A percentile compares a stretch with the other conserved stretches of the same genome.
Evolutionary conservation across 1,284 basidiomycete genomes (phyloP).

Genomic region (Trichosporon sp.): DNA sequence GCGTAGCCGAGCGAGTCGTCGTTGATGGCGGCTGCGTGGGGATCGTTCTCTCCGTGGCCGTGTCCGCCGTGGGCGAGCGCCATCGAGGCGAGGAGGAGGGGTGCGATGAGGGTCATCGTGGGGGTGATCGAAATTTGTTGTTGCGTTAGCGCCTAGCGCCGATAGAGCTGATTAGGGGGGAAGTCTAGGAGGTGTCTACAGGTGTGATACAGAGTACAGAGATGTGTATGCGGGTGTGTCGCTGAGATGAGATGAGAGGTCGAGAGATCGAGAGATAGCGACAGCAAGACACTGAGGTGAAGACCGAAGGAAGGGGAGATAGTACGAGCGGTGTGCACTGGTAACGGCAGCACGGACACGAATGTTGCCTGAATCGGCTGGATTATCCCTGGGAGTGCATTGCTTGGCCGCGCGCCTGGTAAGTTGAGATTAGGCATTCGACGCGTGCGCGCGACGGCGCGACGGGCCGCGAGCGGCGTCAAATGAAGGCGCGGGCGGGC

Average conservation of each 20-base stretch:
- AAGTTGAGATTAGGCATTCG: too few species aligned
- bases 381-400: too few species aligned
- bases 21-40: slow-evolving; percentile 9
- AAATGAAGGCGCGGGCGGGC: neutral
- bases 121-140: neutral
- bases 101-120: slow-evolving; percentile 12
- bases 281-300: neutral
- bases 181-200: neutral
- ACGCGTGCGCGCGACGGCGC: neutral
- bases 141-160: neutral
- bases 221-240: neutral
- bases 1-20: slow-evolving; percentile 48
- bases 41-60: slow-evolving; percentile 30
- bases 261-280: neutral
- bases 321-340: neutral
- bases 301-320: neutral
- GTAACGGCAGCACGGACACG: neutral
- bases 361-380: neutral
- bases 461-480: neutral
- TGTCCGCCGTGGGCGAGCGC: slow-evolving; percentile 40
- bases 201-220: neutral
- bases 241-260: neutral
- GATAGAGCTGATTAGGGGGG: slow-evolving; percentile 4
- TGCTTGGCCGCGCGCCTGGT: too few species aligned
- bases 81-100: slow-evolving; percentile 18